These are phyloP conservation scores for Alternaria sp. DNA, from an alignment of 2,329 filamentous ascomycete genomes.

Conservation along the genomic window DNA sequence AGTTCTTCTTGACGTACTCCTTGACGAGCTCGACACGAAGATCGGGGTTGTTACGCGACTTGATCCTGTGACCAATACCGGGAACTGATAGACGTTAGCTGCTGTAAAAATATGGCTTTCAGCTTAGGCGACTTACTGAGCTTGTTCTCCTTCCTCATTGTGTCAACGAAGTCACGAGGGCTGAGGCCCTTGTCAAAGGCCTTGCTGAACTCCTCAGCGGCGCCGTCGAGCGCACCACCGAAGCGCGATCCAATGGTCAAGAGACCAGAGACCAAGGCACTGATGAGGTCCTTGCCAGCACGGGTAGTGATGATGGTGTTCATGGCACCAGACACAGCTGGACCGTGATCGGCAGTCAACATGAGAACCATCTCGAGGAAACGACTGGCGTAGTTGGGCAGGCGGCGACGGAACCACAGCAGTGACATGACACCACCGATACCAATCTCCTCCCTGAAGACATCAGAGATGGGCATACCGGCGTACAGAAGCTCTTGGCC, in stretches of 20 bases:
- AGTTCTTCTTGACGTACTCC: slow-evolving; percentile 97
- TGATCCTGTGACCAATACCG: slow-evolving; percentile 98
- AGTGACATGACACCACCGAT: slow-evolving; percentile 99
- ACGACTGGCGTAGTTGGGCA: slow-evolving; percentile 95
- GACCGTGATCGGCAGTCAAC: slow-evolving; percentile 98
- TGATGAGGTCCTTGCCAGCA: slow-evolving; percentile 98
- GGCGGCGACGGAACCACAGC: slow-evolving; percentile 98
- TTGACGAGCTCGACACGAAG: slow-evolving; percentile 99
- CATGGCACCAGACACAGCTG: slow-evolving; percentile 99
- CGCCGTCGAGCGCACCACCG: slow-evolving; percentile 96
- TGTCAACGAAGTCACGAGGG: slow-evolving; percentile 98
- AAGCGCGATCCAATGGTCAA: slow-evolving; percentile 98
- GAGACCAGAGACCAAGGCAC: slow-evolving; percentile 91
- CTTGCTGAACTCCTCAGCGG: slow-evolving; percentile 97
- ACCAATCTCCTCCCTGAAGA: slow-evolving; percentile 98
- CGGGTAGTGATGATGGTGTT: slow-evolving; percentile 99
- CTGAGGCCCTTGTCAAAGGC: slow-evolving; percentile 97
- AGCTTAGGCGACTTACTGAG: slow-evolving; percentile 67
- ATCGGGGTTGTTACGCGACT: slow-evolving; percentile 99
- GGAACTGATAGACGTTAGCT: slow-evolving; percentile 64
- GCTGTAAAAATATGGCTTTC: not conserved
- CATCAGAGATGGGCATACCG: slow-evolving; percentile 99
- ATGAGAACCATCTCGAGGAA: slow-evolving; percentile 99
- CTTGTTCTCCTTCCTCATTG: slow-evolving; percentile 99
- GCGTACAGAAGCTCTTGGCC: slow-evolving; percentile 98